Evolutionary conservation across 2,329 filamentous ascomycete genomes (phyloP).

Genomic region (Myriosclerotinia scirpicola): DNA sequence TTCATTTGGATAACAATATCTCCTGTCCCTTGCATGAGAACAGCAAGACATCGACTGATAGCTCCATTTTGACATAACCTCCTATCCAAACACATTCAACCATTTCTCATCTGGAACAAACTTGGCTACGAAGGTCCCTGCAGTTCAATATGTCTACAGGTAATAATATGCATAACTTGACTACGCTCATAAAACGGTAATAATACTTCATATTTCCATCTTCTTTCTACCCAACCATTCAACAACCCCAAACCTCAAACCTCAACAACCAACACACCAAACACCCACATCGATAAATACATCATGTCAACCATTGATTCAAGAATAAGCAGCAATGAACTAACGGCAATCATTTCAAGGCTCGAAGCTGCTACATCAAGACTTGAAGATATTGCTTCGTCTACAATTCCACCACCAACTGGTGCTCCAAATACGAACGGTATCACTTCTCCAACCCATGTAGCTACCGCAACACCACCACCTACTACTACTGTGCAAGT

Average conservation of each 20-base stretch:
- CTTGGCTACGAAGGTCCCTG: conserved; percentile 17
- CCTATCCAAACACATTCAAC: neutral
- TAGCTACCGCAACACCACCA: conserved; percentile 24
- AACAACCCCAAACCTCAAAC: neutral
- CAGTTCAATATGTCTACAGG: conserved; percentile 57
- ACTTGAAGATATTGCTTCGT: conserved; percentile 91
- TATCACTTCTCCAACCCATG: conserved; percentile 38
- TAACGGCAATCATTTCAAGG: conserved; percentile 53
- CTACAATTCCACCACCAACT: conserved; percentile 58
- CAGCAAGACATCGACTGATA: neutral
- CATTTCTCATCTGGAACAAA: conserved; percentile 9
- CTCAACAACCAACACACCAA: neutral
- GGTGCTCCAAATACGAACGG: conserved; percentile 49
- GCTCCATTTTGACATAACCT: conserved; percentile 2
- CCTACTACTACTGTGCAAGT: neutral
- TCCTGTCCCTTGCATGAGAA: conserved; percentile 14
- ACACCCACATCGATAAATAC: conserved; percentile 17
- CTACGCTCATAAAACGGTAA: conserved; percentile 97
- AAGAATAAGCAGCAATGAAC: conserved; percentile 33
- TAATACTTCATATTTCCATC: conserved; percentile 39
- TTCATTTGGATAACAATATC: neutral
- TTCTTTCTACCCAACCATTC: conserved; percentile 6
- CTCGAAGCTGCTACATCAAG: conserved; percentile 96
- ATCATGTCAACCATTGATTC: conserved; percentile 35
- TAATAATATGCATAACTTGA: conserved; percentile 92